Evolutionary conservation across 139 green algal species (phyloP), one percentile per base, ranked within the genome.

Genomic region (Chlorella ohadii): DNA sequence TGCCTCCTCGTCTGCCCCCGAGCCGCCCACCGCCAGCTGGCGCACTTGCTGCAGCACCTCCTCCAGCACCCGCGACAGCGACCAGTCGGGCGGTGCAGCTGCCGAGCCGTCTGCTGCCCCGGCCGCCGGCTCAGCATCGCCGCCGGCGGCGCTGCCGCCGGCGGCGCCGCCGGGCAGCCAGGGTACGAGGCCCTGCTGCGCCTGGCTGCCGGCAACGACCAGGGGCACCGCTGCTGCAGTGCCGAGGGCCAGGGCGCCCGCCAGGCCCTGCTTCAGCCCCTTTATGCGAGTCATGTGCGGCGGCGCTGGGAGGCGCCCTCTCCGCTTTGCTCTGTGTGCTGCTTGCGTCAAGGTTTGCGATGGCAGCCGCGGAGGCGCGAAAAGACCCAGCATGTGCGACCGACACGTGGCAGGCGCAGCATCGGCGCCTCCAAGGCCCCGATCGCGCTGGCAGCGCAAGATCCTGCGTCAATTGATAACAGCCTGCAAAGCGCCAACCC

Each of bases 61-160:
- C 51, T 79, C 73, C 51, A 79, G 28, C n/a, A 79, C n/a, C 13
- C 73, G 73, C n/a, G 73, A 79, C 28, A 79, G 47, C 28, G 73
- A 20, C 73, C 73, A 79, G 47, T 59, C 47, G 25, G 47, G 28
- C 73, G 16, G 47, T 27, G 65, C 15, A 22, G 51, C 51, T 20
- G 51, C 15, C 15, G 51, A 59, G 15, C 15, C 51, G 51, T 13
- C 51, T 13, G 51, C 51, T 59, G 51, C 51, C 51, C 12, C 65
- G 59, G 59, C 59, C 22, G 59, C 59, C 25, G 25, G 22, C 59
- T 67, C 41, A 2, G 70, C 38, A 27, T 38, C 38, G 38, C 20
- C 27, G 34, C 34, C 13, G 33, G 44, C 34, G 33, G 28, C 73
- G 73, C 31, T 38, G 47, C 47, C 51, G 73, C 72, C 47, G 72